phyloP scores from a whole-genome alignment of 148 eudicot genomes.

The Rhododendron kiyosumense region DNA sequence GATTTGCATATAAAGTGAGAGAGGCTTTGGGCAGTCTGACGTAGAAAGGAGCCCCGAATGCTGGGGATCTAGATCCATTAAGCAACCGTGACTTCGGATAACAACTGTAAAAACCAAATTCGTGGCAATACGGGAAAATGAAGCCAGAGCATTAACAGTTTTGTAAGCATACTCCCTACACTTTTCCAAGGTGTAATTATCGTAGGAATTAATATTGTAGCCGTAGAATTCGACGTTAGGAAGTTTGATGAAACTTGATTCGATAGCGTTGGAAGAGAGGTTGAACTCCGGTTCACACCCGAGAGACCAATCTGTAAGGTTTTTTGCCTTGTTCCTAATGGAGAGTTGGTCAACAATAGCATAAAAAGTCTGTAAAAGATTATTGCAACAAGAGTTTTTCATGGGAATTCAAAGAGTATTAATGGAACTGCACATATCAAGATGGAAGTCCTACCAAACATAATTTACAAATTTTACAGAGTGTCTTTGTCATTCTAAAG shows the following conservation, averaged over 20 bases:
- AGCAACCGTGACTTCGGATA: constrained; percentile 17
- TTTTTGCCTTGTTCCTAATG: no score
- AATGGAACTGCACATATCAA: no score
- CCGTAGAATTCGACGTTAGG: constrained; percentile 23
- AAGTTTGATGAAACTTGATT: constrained; percentile 8
- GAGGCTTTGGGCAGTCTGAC: neutral
- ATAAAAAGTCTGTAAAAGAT: no score
- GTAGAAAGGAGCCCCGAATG: no score
- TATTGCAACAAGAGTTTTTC: no score
- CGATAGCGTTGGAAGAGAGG: neutral
- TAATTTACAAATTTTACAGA: no score
- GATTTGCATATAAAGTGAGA: no score
- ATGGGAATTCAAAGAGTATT: no score
- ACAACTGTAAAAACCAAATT: constrained; percentile 11
- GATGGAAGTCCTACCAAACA: no score
- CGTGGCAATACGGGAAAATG: neutral
- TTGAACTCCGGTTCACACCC: constrained; percentile 1
- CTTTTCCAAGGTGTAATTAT: constrained; percentile 11
- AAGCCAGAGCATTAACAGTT: constrained; percentile 25
- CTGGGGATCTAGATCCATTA: constrained; percentile 20
- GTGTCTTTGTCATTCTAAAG: no score
- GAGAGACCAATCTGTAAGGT: no score
- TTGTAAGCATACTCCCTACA: constrained; percentile 25
- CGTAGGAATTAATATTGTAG: neutral
- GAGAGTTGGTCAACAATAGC: no score